phyloP scores from a whole-genome alignment of 1,284 basidiomycete genomes.

The Ustilago xerochloae region DNA sequence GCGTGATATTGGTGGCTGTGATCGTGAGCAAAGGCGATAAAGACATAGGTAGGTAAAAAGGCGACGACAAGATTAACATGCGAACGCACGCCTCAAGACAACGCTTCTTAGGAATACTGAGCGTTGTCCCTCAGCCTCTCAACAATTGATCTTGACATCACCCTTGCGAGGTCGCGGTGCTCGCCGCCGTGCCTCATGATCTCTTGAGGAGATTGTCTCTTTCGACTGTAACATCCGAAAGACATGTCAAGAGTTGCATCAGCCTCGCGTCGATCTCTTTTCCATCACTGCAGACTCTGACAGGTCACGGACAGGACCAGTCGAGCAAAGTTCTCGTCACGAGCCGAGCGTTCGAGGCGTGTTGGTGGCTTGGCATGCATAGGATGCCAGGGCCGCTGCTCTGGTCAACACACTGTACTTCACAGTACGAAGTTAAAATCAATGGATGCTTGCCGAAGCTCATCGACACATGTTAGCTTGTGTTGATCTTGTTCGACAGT shows the following conservation, averaged over 20 bases:
- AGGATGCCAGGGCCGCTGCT: not conserved
- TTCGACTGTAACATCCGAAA: too few relatives aligned
- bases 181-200: too few relatives aligned
- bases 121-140: conserved; percentile 67
- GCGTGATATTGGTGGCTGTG: too few relatives aligned
- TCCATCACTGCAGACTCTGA: too few relatives aligned
- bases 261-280: too few relatives aligned
- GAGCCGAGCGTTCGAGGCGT: not conserved
- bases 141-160: conserved; percentile 62
- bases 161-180: too few relatives aligned
- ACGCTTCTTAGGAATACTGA: conserved; percentile 33
- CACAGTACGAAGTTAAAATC: too few relatives aligned
- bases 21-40: not conserved
- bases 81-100: conserved; percentile 67
- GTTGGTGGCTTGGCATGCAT: conserved; percentile 18
- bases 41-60: conserved; percentile 18
- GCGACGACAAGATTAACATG: conserved; percentile 67
- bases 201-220: too few relatives aligned
- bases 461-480: too few relatives aligned
- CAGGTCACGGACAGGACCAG: not conserved
- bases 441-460: too few relatives aligned
- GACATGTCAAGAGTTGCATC: too few relatives aligned
- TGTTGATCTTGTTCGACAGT: too few relatives aligned
- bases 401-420: not conserved
- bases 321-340: not conserved